phyloP scores from a whole-genome alignment of 306 rosid genomes.

The peach (Prunus persica) region Prunus_persica_NCBIv2 NC_034016.1:13011001-13011500 shows the following conservation, averaged over 20 bases:
- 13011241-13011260: slow-evolving; percentile 95
- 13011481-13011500: background rate
- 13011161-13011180: background rate
- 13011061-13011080: slow-evolving; percentile 34
- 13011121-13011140: slow-evolving; percentile 3
- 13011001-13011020: background rate
- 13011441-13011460: background rate
- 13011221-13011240: slow-evolving; percentile 49
- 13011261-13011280: slow-evolving; percentile 98
- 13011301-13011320: slow-evolving; percentile 96
- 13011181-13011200: background rate
- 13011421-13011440: background rate
- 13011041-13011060: background rate
- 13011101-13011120: slow-evolving; percentile 98
- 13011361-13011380: background rate
- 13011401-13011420: too few species aligned
- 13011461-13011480: background rate
- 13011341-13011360: slow-evolving; percentile 32
- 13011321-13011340: slow-evolving; percentile 98
- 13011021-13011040: background rate
- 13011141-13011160: background rate
- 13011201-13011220: slow-evolving; percentile 16
- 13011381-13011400: background rate
- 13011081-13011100: slow-evolving; percentile 99
- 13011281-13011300: slow-evolving; percentile 98